Evolutionary conservation across 495 filamentous ascomycete genomes (phyloP), one percentile per base, ranked within the genome.

Genomic region (Aspergillus saccharolyticus): DNA sequence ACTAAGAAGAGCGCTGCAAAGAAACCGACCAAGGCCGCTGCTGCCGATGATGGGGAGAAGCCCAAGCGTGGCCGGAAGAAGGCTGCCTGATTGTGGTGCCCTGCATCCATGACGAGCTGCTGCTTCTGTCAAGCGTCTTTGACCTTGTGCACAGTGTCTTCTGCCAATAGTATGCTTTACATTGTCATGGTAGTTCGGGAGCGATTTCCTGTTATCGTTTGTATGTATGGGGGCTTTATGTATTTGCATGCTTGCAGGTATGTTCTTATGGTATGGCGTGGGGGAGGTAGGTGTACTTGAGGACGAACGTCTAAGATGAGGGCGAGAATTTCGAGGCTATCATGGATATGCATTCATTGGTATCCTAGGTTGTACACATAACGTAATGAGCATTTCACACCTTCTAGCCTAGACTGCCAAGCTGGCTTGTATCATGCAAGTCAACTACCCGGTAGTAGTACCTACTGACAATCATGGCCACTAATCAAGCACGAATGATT

Each of bases 11-110:
- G 15, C 28, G 22, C 12, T 4, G 56, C 44, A 28, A 67, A 65
- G 33, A 67, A 57, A 49, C 14, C 59, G 51, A 66, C 62, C 42
- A 53, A 30, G 20, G 57, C 55, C 24, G 47, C 47, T 24, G 52
- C 55, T 22, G 33, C 48, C 20, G 49, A 53, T 16, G 55, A 22
- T 42, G 54, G 63, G 33, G 61, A 67, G 19, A 73, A 69, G 59
- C 67, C 70, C 9, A 73, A 69, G 64, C 64, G 68, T 39, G 66
- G 66, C 14, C 64, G 68, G 66, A 70, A 67, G 61, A 66, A 62
- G 61, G 9, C 59, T 48, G 47, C 64, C 43, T 61, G 42, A 54
- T 39, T n/a, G 16, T 33, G n/a, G 19, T 45, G 14, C 30, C 21
- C 44, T 14, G 19, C 21, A 44, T 42, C 20, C 52, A 57, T 50